Conservation (phyloP, 345 rosid genomes). For the Microthlaspi erraticum region DNA sequence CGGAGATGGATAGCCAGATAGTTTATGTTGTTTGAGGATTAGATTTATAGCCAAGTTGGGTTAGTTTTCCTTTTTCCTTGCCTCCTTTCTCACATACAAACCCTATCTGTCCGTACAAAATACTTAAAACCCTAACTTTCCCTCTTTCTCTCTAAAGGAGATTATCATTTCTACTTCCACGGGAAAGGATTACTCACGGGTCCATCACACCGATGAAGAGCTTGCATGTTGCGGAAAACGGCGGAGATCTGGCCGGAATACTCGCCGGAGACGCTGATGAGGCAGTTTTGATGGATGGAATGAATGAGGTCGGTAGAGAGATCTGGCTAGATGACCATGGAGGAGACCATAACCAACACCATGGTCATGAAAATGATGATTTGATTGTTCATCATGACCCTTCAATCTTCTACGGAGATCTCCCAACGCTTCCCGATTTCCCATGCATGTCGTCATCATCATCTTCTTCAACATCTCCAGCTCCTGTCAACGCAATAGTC, state of each 20-base stretch:
- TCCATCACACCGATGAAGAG: slow-evolving; percentile 34
- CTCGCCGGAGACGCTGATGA: slow-evolving; percentile 38
- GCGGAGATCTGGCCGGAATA: slow-evolving; percentile 42
- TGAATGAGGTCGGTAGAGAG: slow-evolving; percentile 49
- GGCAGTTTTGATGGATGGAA: slow-evolving; percentile 41
- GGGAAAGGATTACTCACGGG: slow-evolving; percentile 19
- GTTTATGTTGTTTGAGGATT: slow-evolving; percentile 47
- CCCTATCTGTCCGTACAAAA: slow-evolving; percentile 47
- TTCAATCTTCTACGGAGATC: slow-evolving; percentile 66
- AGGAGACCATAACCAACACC: slow-evolving; percentile 48
- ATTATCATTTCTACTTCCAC: slow-evolving; percentile 27
- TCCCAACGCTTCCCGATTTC: slow-evolving; percentile 77
- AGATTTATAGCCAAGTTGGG: slow-evolving; percentile 46
- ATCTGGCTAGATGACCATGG: slow-evolving; percentile 60
- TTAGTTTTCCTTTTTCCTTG: slow-evolving; percentile 30
- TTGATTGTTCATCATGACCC: slow-evolving; percentile 59
- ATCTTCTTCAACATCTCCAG: slow-evolving; percentile 83
- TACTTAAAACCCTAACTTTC: slow-evolving; percentile 41
- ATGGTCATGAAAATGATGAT: slow-evolving; percentile 55
- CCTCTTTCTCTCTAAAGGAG: slow-evolving; percentile 24
- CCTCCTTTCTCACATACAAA: slow-evolving; percentile 45
- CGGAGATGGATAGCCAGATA: slow-evolving; percentile 42
- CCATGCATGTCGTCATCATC: slow-evolving; percentile 99
- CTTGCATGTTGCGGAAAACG: slow-evolving; percentile 43
- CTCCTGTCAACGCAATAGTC: slow-evolving; percentile 61